Base-by-base conservation (phyloP, 2,329 filamentous ascomycete genomes). In the Fusarium sp. region DNA sequence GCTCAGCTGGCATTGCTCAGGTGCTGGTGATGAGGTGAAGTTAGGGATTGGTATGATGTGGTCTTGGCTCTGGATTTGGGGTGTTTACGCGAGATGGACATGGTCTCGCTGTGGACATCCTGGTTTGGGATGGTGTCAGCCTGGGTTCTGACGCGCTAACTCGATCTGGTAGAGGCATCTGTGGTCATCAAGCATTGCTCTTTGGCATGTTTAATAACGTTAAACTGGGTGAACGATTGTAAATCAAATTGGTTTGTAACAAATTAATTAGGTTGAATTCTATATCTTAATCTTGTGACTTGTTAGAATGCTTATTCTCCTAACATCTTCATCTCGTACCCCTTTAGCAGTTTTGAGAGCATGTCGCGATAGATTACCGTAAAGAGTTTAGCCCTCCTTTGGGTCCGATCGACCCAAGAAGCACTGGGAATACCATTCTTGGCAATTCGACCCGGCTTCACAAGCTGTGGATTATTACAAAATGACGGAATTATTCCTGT, bases 1-100 rank as follows among this genome's bases (percentile, higher is more conserved):
- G n/a, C n/a, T 60, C 55, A 27, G 46, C 58, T 6, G 63, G 35
- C 71, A 73, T 73, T 6, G 13, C 43, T 52, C 22, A 20, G 23
- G 13, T 25, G 20, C 15, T 8, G 15, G 20, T 37, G 35, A 17
- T 37, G 44, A 32, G 41, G 8, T n/a, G 32, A 44, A 11, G 32
- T 37, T 27, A 20, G 32, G 50, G 37, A 56, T 35, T 25, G 5
- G 33, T 3, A 25, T 20, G 37, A 37, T 25, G 47, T 39, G 40
- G 8, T 22, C 27, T 32, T 15, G 13, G 25, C 11, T 30, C 27
- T 33, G 33, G 35, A 41, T 13, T 51, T 47, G 45, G 39, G 11
- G 23, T 45, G 33, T 43, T 23, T 33, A 56, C 25, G 49, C 61
- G 61, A 55, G 19, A 27, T 13, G 49, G 49, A 41, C 14, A 41